Evolutionary conservation across 345 rosid species (phyloP).

Genomic region (Eucalyptus marginata): DNA sequence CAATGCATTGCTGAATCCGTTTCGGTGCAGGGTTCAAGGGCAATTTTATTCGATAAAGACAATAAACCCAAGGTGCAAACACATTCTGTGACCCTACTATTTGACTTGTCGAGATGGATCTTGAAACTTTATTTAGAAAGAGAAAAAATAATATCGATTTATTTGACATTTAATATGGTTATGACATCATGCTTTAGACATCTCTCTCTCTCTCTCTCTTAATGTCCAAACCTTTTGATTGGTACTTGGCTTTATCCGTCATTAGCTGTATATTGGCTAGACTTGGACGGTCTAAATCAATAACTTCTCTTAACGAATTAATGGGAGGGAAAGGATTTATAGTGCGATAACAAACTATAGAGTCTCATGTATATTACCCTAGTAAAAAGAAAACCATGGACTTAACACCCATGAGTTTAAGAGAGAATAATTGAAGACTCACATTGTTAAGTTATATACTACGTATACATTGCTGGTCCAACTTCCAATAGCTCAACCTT

Average conservation of each 20-base stretch:
- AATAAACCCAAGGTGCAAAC: background rate
- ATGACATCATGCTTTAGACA: background rate
- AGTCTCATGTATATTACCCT: background rate
- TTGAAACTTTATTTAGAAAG: background rate
- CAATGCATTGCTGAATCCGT: background rate
- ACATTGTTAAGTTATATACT: too few relatives aligned
- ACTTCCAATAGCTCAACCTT: too few relatives aligned
- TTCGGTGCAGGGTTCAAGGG: slow-evolving; percentile 1
- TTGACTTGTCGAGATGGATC: background rate
- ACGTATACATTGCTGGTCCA: too few relatives aligned
- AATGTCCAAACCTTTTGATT: background rate
- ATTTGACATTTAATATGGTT: background rate
- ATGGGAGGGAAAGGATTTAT: background rate
- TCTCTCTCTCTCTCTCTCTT: too few relatives aligned
- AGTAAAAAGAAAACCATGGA: background rate
- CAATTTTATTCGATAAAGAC: slow-evolving; percentile 3
- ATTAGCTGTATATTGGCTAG: background rate
- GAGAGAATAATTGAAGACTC: background rate
- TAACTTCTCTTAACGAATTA: background rate
- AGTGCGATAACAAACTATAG: background rate
- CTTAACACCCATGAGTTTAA: background rate
- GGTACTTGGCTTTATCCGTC: background rate
- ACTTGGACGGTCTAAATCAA: background rate
- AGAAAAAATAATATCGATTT: background rate
- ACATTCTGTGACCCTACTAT: background rate